Base-by-base conservation (phyloP, 1,139 yeast species). In the Starmera stellimalicola region DNA sequence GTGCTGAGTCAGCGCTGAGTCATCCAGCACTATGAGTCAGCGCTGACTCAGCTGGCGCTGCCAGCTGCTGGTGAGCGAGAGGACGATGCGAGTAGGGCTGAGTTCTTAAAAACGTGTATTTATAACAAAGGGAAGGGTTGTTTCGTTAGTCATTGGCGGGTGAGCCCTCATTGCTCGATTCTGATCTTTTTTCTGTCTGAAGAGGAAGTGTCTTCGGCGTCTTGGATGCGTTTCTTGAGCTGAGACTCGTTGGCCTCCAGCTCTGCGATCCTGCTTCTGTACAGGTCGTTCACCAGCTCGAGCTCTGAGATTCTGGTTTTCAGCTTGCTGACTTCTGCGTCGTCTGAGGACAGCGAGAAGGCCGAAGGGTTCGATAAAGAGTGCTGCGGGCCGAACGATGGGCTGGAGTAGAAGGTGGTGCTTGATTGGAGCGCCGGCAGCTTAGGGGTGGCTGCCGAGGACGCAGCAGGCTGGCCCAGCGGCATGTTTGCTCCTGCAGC, bases 281-380 rank as follows among this genome's bases (percentile, higher is more conserved):
- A 82, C 41, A 88, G 63, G 51, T 87, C 96, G 50, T 85, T 87
- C 27, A 88, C 94, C 30, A 88, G 65, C 54, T 88, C 96, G 38
- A 88, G 66, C 53, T 88, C 97, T n/a, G 84, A 74, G 16, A 87
- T 83, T 38, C 94, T 65, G 0, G 94, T 82, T 42, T 74, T 72
- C 39, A 85, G 62, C 29, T 65, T 62, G 15, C 74, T 73, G 16
- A 68, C 58, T 43, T 70, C 77, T 43, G 67, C 71, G 27, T 52
- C 52, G 40, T 45, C 27, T 45, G 37, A 40, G n/a, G 38, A 27
- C 33, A 45, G 37, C 14, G 50, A 37, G 35, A 43, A 45, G 11
- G 50, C 49, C 23, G 46, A 37, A 23, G 48, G 46, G 35, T 43
- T 48, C 6, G 52, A 40, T 29, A 50, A 28, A 4, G 54, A 48